Evolutionary conservation across 1,284 basidiomycete genomes (phyloP).

Genomic region (Leucocoprinus gongylophorus): DNA sequence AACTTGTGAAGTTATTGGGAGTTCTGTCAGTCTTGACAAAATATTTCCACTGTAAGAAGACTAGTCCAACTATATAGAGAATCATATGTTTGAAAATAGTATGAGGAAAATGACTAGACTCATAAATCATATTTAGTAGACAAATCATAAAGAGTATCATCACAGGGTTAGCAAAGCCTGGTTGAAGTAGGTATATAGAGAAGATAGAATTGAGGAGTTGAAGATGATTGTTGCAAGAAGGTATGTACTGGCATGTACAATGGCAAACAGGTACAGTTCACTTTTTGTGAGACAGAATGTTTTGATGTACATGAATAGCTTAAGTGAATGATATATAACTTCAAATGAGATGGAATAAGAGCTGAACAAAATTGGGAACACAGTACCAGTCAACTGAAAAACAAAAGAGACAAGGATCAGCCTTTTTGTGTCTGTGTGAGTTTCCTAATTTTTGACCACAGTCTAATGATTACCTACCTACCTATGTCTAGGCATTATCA

Average conservation of each 20-base stretch:
- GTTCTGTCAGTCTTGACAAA: constrained; percentile 14
- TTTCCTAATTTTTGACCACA: not conserved
- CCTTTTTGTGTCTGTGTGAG: constrained; percentile 57
- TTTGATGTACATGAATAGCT: constrained; percentile 29
- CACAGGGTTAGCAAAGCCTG: constrained; percentile 59
- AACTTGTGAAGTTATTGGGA: constrained; percentile 66
- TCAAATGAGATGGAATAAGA: constrained; percentile 58
- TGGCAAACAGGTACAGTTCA: constrained; percentile 51
- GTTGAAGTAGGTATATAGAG: constrained; percentile 39
- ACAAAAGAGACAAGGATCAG: constrained; percentile 32
- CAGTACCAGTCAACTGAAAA: constrained; percentile 7
- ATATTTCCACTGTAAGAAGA: constrained; percentile 38
- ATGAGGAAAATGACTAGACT: constrained; percentile 8
- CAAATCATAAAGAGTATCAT: constrained; percentile 63
- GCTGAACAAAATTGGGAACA: constrained; percentile 42
- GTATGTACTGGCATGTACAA: constrained; percentile 60
- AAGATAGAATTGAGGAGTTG: constrained; percentile 36
- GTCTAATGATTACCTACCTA: constrained; percentile 1
- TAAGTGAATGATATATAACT: constrained; percentile 62
- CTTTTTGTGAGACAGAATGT: not conserved
- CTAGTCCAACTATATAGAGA: constrained; percentile 53
- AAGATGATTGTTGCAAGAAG: constrained; percentile 48
- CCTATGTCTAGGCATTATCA: constrained; percentile 52
- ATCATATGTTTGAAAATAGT: constrained; percentile 6
- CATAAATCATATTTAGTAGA: constrained; percentile 37